Evolutionary conservation across 2,329 filamentous ascomycete genomes (phyloP).

Genomic region (Aspergillus sp.): DNA sequence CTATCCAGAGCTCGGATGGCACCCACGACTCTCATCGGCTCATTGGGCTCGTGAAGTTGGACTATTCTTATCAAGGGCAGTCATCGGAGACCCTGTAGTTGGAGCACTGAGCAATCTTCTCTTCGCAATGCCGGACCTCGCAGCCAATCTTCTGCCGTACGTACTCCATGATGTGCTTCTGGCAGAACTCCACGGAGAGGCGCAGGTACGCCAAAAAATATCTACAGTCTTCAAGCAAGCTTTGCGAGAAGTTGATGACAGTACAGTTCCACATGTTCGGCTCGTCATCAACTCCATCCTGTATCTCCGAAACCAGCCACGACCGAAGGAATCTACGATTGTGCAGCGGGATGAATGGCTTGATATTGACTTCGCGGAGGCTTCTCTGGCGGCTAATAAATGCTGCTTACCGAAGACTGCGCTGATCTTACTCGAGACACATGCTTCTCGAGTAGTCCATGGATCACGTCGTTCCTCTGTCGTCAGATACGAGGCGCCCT

Average conservation of each 20-base stretch:
- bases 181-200: conserved; percentile 63
- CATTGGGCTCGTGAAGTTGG: conserved; percentile 37
- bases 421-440: conserved; percentile 76
- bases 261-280: conserved; percentile 62
- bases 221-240: conserved; percentile 66
- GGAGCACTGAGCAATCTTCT: conserved; percentile 67
- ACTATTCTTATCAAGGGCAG: conserved; percentile 57
- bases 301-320: conserved; percentile 79
- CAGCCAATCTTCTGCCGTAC: conserved; percentile 74
- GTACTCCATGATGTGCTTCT: conserved; percentile 79
- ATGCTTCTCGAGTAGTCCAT: conserved; percentile 56
- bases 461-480: conserved; percentile 67
- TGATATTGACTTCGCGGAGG: conserved; percentile 71
- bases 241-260: conserved; percentile 50
- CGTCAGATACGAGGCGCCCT: conserved; percentile 54
- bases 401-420: conserved; percentile 89
- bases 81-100: conserved; percentile 65
- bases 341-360: conserved; percentile 82
- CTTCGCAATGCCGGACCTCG: conserved; percentile 64
- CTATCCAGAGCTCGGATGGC: conserved; percentile 14
- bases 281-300: conserved; percentile 76
- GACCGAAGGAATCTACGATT: conserved; percentile 73
- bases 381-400: conserved; percentile 67
- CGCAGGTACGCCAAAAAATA: conserved; percentile 59
- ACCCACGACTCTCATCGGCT: conserved; percentile 20